Percentiles rank a stretch among this genome's conserved stretches.
These are phyloP conservation scores for Raffaelea ambrosiae DNA, from an alignment of 2,329 filamentous ascomycete species.

Conservation along the genomic window DNA sequence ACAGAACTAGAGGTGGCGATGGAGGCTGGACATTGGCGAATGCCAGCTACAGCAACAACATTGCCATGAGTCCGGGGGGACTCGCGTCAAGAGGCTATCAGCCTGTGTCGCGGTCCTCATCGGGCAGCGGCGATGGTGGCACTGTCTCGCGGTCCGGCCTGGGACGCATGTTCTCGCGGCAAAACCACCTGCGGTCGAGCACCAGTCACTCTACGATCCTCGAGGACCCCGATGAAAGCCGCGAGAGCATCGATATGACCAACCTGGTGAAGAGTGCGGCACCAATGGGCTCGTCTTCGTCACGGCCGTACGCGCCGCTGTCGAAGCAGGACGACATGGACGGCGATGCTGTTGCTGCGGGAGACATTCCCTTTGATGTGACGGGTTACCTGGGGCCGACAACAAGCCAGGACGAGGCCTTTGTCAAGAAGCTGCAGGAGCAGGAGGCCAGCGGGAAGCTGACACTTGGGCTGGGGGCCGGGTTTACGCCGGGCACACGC, in stretches of 20 bases:
- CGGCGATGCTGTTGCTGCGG: conserved; percentile 11
- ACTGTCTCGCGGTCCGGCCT: conserved; percentile 5
- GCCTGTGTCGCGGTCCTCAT: background rate
- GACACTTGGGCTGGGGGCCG: conserved; percentile 50
- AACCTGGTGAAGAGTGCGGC: conserved; percentile 30
- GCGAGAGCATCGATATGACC: conserved; percentile 24
- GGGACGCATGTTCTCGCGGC: conserved; percentile 7
- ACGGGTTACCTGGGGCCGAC: conserved; percentile 37
- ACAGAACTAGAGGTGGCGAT: no score
- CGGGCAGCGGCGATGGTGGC: background rate
- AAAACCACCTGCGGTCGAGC: conserved; percentile 6
- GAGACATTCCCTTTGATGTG: conserved; percentile 32
- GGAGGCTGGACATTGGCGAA: background rate
- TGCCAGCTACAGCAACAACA: background rate
- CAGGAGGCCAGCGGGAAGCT: conserved; percentile 47
- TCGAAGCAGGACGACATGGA: conserved; percentile 24
- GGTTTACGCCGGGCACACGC: conserved; percentile 37
- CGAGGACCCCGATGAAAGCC: conserved; percentile 24
- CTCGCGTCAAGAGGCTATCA: background rate
- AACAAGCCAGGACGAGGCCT: conserved; percentile 33
- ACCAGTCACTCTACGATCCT: conserved; percentile 21
- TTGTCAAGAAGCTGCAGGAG: conserved; percentile 35
- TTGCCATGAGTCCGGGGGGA: background rate
- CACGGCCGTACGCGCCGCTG: conserved; percentile 17
- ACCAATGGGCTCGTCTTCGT: conserved; percentile 22